These are phyloP conservation scores for Phoma herbarum DNA, from an alignment of 2,329 filamentous ascomycete species.

Conservation along the genomic window DNA sequence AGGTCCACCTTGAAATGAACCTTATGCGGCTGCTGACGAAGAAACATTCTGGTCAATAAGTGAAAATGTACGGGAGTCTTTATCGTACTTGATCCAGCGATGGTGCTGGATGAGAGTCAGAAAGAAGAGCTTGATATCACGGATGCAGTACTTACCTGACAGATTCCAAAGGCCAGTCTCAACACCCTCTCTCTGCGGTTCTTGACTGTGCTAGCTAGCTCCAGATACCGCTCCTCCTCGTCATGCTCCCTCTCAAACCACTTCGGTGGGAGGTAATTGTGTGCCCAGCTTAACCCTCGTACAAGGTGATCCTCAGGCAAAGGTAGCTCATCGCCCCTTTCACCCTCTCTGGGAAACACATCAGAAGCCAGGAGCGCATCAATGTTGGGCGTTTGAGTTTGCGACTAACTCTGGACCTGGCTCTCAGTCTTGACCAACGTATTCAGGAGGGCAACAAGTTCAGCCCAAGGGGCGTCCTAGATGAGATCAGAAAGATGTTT, in stretches of 20 bases:
- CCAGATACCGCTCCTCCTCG: constrained; percentile 73
- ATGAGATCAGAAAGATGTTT: constrained; percentile 45
- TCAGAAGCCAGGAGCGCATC: constrained; percentile 30
- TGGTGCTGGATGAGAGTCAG: too few relatives aligned
- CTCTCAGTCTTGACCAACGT: constrained; percentile 55
- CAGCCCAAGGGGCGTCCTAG: constrained; percentile 62
- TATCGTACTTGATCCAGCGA: too few relatives aligned
- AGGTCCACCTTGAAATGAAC: too few relatives aligned
- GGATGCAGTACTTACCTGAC: too few relatives aligned
- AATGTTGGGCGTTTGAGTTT: constrained; percentile 31
- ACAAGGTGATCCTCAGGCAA: constrained; percentile 75
- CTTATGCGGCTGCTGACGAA: too few relatives aligned
- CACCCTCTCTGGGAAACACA: constrained; percentile 24
- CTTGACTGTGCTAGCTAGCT: constrained; percentile 67
- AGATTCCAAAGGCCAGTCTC: constrained; percentile 53
- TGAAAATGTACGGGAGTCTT: too few relatives aligned
- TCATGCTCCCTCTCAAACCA: constrained; percentile 72
- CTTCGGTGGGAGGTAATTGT: constrained; percentile 65
- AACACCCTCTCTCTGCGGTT: constrained; percentile 68
- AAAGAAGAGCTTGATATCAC: too few relatives aligned
- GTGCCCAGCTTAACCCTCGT: constrained; percentile 68
- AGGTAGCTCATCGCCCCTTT: constrained; percentile 58
- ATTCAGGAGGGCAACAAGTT: constrained; percentile 63
- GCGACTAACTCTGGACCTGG: constrained; percentile 10
- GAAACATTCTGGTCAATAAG: too few relatives aligned